Evolutionary conservation across 495 filamentous ascomycete species (phyloP).

Genomic region (Thermochaetoides thermophila): DNA sequence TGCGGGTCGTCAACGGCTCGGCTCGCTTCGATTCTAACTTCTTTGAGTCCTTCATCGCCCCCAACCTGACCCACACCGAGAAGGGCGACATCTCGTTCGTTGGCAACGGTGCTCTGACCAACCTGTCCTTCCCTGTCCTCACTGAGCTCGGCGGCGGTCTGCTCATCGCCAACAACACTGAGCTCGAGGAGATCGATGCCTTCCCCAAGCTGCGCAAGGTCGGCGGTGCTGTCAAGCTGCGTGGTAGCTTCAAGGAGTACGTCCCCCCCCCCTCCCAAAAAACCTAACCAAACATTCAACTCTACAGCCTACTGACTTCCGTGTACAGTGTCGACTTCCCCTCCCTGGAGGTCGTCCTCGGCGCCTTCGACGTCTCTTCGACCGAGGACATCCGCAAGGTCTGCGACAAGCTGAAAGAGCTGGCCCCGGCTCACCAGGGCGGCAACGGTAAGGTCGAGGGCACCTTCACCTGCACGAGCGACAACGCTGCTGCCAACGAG

Average conservation of each 20-base stretch:
- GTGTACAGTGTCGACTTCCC: slow-evolving; percentile 52
- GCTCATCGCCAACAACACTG: slow-evolving; percentile 77
- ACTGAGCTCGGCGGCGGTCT: slow-evolving; percentile 60
- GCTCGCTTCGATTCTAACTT: slow-evolving; percentile 73
- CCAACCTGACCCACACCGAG: slow-evolving; percentile 61
- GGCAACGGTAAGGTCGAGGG: slow-evolving; percentile 42
- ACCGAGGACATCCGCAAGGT: slow-evolving; percentile 44
- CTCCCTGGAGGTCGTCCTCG: slow-evolving; percentile 55
- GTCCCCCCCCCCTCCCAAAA: slow-evolving; percentile 17
- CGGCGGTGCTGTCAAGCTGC: slow-evolving; percentile 76
- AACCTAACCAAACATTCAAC: not conserved
- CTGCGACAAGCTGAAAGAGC: slow-evolving; percentile 32
- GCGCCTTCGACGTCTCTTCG: slow-evolving; percentile 75
- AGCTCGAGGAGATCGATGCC: slow-evolving; percentile 42
- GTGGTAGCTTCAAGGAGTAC: slow-evolving; percentile 71
- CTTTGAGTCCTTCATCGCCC: slow-evolving; percentile 50
- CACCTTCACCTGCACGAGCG: slow-evolving; percentile 39
- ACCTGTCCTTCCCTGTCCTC: slow-evolving; percentile 59
- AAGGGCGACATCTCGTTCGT: slow-evolving; percentile 64
- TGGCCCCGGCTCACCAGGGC: slow-evolving; percentile 22
- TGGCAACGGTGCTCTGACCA: slow-evolving; percentile 57
- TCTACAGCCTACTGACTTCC: slow-evolving; percentile 4
- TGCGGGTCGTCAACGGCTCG: slow-evolving; percentile 59
- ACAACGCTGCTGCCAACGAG: slow-evolving; percentile 28
- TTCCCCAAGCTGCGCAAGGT: slow-evolving; percentile 56